These are phyloP conservation scores for Chrysochromulina parva DNA, from an alignment of 78 protist genomes.

Conservation along the genomic window DNA sequence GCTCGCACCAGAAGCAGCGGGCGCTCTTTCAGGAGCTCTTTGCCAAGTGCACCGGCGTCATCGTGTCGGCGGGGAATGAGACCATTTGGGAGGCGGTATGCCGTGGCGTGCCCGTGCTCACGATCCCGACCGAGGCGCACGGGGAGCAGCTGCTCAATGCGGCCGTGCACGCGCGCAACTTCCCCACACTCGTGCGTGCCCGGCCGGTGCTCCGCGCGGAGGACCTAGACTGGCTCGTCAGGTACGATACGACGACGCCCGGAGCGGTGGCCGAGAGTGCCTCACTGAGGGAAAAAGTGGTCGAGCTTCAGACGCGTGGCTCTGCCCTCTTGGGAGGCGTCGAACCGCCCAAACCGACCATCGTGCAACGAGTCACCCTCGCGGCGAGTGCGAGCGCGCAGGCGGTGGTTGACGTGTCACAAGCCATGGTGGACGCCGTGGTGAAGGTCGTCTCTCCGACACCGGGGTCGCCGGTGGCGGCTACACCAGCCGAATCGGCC, in stretches of 20 bases:
- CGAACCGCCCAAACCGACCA: too few relatives aligned
- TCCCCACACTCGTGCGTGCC: conserved; percentile 3
- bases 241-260: background rate
- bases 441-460: too few relatives aligned
- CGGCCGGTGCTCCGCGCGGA: background rate
- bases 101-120: conserved; percentile 18
- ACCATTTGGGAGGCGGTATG: conserved; percentile 11
- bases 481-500: too few relatives aligned
- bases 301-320: too few relatives aligned
- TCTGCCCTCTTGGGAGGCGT: too few relatives aligned
- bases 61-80: background rate
- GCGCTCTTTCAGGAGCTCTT: background rate
- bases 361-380: too few relatives aligned
- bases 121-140: background rate
- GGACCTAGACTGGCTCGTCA: background rate
- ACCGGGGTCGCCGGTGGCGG: too few relatives aligned
- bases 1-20: background rate
- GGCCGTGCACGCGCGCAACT: background rate
- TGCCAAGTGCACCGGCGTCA: background rate
- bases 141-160: conserved; percentile 2
- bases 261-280: too few relatives aligned
- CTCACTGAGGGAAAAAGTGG: too few relatives aligned
- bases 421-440: too few relatives aligned
- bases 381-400: too few relatives aligned
- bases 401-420: too few relatives aligned